phyloP scores from a whole-genome alignment of 129 eudicot species.

The Sambucus nigra region DNA sequence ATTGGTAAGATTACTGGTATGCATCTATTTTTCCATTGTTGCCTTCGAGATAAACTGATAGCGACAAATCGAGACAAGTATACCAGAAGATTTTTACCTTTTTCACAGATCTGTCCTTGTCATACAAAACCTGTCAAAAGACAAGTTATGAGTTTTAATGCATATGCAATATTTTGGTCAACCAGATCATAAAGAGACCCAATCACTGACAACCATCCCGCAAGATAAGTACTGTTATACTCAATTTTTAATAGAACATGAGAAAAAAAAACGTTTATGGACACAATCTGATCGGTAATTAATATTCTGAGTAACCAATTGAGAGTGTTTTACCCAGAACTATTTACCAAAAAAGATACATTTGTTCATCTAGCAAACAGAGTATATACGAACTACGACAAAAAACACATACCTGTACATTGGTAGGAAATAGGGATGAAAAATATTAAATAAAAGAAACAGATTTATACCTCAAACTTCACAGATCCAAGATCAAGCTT shows the following conservation, averaged over 20 bases:
- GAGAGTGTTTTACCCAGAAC: too few relatives aligned
- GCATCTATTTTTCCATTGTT: neutral
- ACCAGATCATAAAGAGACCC: too few relatives aligned
- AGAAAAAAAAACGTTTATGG: neutral
- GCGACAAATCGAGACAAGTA: neutral
- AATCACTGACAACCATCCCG: neutral
- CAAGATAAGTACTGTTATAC: neutral
- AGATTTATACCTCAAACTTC: constrained; percentile 73
- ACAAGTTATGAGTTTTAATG: constrained; percentile 3
- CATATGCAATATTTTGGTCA: neutral
- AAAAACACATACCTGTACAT: neutral
- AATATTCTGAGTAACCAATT: too few relatives aligned
- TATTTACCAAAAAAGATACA: too few relatives aligned
- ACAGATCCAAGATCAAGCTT: constrained; percentile 91
- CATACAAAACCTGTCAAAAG: constrained; percentile 63
- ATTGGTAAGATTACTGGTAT: neutral
- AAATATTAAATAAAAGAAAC: neutral
- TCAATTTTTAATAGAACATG: too few relatives aligned
- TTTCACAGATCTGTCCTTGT: constrained; percentile 79
- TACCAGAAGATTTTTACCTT: constrained; percentile 35
- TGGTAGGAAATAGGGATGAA: neutral
- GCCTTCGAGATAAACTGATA: neutral
- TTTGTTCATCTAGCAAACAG: too few relatives aligned
- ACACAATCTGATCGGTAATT: constrained; percentile 3
- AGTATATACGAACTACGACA: too few relatives aligned